Evolutionary conservation across 2,329 filamentous ascomycete genomes (phyloP), one percentile per base, ranked within the genome.

Genomic region (Podosphaera leucotricha): DNA sequence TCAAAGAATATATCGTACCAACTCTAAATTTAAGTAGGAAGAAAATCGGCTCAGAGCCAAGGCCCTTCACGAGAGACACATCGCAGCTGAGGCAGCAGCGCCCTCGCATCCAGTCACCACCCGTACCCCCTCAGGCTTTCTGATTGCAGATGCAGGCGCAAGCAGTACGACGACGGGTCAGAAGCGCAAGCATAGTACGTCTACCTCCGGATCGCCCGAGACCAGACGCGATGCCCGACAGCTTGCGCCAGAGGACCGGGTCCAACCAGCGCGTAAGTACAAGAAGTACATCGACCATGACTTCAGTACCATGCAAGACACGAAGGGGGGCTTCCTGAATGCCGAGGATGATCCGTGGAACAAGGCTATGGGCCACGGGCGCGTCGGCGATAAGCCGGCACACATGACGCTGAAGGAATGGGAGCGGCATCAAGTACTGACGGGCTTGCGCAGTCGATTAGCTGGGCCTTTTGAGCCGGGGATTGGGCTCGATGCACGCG

Each of bases 251-350:
- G 50, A 53, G 24, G 50, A 52, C 7, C 48, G 47, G 2, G 53
- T 53, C 42, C 76, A 75, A 45, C 79, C 87, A 0, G 82, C 83
- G 35, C 73, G 77, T 55, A 94, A 92, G 56, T 94, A 95, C 53
- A 75, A 81, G 48, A 87, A 90, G 59, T 95, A 80, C 58, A 86
- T 98, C 56, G 90, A 98, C 57, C 95, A 94, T 63, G 90, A 98
- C 60, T 90, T 98, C 62, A 87, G 81, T 58, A 80, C 87, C 62
- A 95, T 98, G 85, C 92, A 80, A 6, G 90, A 98, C 60, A 95
- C 87, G 0, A 94, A 94, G 58, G 90, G 90, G 49, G 90, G 90
- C 0, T 98, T 98, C 61, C 62, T 98, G 50, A 81, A 79, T n/a
- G 71, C 73, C 1, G 81, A 87, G 49, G 90, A 98, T 57, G 90